Evolutionary conservation across 768 basidiomycete species (phyloP).

Genomic region (button mushroom (Agaricus bisporus)): DNA sequence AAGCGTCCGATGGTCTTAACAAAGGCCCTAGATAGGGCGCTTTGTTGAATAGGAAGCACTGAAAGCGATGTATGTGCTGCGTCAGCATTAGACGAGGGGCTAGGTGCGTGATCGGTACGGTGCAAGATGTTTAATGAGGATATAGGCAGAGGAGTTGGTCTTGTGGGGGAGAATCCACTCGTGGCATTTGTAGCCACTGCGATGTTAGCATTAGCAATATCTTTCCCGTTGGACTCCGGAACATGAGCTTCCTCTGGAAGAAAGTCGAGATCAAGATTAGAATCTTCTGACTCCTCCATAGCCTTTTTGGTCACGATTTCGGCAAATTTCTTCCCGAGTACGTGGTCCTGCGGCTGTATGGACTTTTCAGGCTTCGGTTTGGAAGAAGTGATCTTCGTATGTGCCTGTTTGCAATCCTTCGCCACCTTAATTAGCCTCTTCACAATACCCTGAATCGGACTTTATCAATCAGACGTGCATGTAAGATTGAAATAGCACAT

Average conservation of each 20-base stretch:
- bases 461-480: slow-evolving; percentile 9
- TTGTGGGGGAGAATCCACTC: slow-evolving; percentile 28
- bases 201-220: slow-evolving; percentile 45
- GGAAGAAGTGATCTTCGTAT: slow-evolving; percentile 32
- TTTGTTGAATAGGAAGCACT: slow-evolving; percentile 49
- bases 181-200: slow-evolving; percentile 31
- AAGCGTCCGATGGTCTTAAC: slow-evolving; percentile 79
- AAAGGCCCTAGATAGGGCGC: slow-evolving; percentile 65
- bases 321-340: slow-evolving; percentile 63
- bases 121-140: slow-evolving; percentile 60
- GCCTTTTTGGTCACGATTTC: slow-evolving; percentile 42
- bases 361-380: slow-evolving; percentile 25
- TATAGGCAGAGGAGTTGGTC: slow-evolving; percentile 43
- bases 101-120: slow-evolving; percentile 44
- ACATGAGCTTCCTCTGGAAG: slow-evolving; percentile 42
- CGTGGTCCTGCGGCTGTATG: slow-evolving; percentile 28
- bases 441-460: slow-evolving; percentile 57
- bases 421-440: slow-evolving; percentile 79
- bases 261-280: slow-evolving; percentile 78
- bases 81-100: slow-evolving; percentile 20
- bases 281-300: slow-evolving; percentile 45
- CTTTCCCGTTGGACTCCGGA: slow-evolving; percentile 25
- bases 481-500: slow-evolving; percentile 21
- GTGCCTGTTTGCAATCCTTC: slow-evolving; percentile 71
- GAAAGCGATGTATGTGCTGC: slow-evolving; percentile 32